Conservation (phyloP, 192 early-diverging fungal genomes). For the Coemansia sp. region DNA sequence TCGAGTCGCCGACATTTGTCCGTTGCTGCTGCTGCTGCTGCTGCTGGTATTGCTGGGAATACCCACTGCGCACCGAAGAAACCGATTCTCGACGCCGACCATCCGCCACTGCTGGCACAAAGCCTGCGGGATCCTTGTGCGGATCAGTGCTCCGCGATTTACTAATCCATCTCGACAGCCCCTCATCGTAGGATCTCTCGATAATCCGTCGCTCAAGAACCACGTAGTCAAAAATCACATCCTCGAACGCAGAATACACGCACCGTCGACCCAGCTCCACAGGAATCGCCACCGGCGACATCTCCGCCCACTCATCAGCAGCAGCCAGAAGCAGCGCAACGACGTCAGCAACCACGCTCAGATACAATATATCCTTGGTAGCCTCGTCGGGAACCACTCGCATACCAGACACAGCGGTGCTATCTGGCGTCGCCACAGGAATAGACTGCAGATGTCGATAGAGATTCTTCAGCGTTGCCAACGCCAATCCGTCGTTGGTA, state of each 20-base stretch:
- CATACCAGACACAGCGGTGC: not conserved
- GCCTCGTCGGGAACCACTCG: conserved; percentile 36
- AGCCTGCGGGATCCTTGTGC: not conserved
- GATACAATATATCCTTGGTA: conserved; percentile 36
- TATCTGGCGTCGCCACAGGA: conserved; percentile 11
- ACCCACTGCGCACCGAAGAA: not conserved
- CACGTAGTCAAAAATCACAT: conserved; percentile 40
- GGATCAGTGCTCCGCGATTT: conserved; percentile 1
- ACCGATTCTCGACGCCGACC: not conserved
- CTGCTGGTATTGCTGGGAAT: not conserved
- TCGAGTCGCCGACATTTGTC: conserved; percentile 9
- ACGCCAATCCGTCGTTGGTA: conserved; percentile 14
- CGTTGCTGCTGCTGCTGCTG: not conserved
- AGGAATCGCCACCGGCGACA: conserved; percentile 25
- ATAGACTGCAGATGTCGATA: conserved; percentile 26
- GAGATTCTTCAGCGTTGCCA: conserved; percentile 21
- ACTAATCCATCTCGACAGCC: conserved; percentile 24
- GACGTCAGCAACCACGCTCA: conserved; percentile 40
- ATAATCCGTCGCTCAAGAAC: conserved; percentile 36
- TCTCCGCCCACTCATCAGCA: conserved; percentile 20
- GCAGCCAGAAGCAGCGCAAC: conserved; percentile 28
- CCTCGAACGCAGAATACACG: conserved; percentile 42
- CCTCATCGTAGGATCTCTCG: conserved; percentile 31
- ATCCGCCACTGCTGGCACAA: not conserved
- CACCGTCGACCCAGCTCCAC: conserved; percentile 28